Percentiles rank a stretch among this genome's conserved stretches.
Conservation (phyloP, 176 grass and related monocot species). For the barley (Hordeum vulgare) region MorexV3_pseudomolecules_assembly NC_058521.1:592895172-592895671, state of each 20-base stretch:
- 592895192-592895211: neutral
- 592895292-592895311: neutral
- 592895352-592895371: neutral
- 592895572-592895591: neutral
- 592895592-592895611: neutral
- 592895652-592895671: neutral
- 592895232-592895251: neutral
- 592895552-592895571: neutral
- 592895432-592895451: neutral
- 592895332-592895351: neutral
- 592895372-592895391: neutral
- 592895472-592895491: neutral
- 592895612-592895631: neutral
- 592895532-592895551: neutral
- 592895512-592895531: neutral
- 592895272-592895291: neutral
- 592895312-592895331: neutral
- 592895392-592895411: neutral
- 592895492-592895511: neutral
- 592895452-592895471: neutral
- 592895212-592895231: neutral
- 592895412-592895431: neutral
- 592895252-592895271: neutral
- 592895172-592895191: neutral
- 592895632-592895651: neutral